Base-by-base conservation (phyloP, 1,139 yeast genomes). In the Sugiyamaella neomexicana region DNA sequence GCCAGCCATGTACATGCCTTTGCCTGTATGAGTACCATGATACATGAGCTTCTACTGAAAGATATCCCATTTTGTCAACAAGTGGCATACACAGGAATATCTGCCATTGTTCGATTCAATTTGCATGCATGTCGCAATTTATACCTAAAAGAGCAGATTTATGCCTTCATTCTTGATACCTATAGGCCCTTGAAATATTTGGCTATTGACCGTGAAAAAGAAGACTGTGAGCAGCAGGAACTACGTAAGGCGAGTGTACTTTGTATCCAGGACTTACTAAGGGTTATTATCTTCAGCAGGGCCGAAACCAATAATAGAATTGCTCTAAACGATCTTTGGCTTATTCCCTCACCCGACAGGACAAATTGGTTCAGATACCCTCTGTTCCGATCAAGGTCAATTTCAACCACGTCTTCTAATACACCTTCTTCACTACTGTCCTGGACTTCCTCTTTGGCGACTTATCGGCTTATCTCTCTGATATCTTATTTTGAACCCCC, bases 91-190 rank as follows among this genome's bases (percentile, higher is more conserved):
- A 34, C 57, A 10, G 64, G 65, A 1, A 38, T 61, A 2, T 46
- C 49, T 12, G 52, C 59, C 5, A 54, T 60, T 1, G 51, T 51
- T 1, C 27, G 44, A 4, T 36, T 64, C 27, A 39, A 55, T 7
- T 32, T 46, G 20, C 29, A 41, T 40, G 52, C 54, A 12, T 57
- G 67, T 13, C 65, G 65, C 51, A 57, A 58, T 32, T 61, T 58
- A 6, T 41, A 60, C 1, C 44, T 66, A n/a, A 59, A 55, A 44
- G 68, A 65, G 32, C 66, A 66, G 38, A 47, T 65, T 1, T 41
- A 58, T 23, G 40, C 66, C 10, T 67, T 67, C 52, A 57, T 59
- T 2, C 50, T 66, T 9, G 42, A 43, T 20, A 41, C 56, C 5
- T 56, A 56, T 32, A 32, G 52, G 20, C 55, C 56, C 2, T 36